phyloP scores from a whole-genome alignment of 768 basidiomycete species.

The Gloeopeniophorella convolvens region DNA sequence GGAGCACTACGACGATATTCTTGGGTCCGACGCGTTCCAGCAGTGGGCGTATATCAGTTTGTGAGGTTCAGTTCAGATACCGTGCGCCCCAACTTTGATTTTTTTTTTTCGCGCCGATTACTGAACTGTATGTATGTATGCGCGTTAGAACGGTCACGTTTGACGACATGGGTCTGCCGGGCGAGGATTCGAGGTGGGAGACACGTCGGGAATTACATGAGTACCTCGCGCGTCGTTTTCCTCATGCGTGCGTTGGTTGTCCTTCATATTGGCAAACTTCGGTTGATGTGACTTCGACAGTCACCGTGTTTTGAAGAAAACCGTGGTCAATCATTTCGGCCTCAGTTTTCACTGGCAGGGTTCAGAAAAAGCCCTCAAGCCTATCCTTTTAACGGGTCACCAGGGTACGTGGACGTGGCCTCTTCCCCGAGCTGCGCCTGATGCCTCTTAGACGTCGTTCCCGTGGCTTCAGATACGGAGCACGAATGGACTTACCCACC shows the following conservation, averaged over 20 bases:
- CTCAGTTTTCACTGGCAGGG: conserved; percentile 73
- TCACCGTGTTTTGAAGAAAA: conserved; percentile 50
- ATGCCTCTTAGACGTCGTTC: conserved; percentile 52
- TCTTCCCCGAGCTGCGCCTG: no score
- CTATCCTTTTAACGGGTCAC: conserved; percentile 61
- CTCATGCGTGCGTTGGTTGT: conserved; percentile 33
- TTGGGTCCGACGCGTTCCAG: conserved; percentile 25
- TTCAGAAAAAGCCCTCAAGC: conserved; percentile 53
- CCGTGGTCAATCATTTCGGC: conserved; percentile 71
- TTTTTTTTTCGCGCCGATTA: not conserved
- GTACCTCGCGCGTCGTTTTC: conserved; percentile 35
- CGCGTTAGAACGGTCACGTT: conserved; percentile 24
- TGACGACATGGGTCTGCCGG: conserved; percentile 26
- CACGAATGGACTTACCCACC: conserved; percentile 51
- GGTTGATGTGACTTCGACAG: no score
- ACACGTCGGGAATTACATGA: conserved; percentile 29
- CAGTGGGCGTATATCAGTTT: conserved; percentile 29
- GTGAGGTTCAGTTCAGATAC: conserved; percentile 32
- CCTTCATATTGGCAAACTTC: no score
- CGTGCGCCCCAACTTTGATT: conserved; percentile 16
- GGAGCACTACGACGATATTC: conserved; percentile 24
- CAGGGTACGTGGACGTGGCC: no score
- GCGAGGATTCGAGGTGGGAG: conserved; percentile 31
- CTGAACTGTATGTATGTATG: not conserved
- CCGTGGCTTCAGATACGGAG: conserved; percentile 45